Evolutionary conservation across 2,329 filamentous ascomycete genomes (phyloP).

Genomic region (Fusarium sp.): DNA sequence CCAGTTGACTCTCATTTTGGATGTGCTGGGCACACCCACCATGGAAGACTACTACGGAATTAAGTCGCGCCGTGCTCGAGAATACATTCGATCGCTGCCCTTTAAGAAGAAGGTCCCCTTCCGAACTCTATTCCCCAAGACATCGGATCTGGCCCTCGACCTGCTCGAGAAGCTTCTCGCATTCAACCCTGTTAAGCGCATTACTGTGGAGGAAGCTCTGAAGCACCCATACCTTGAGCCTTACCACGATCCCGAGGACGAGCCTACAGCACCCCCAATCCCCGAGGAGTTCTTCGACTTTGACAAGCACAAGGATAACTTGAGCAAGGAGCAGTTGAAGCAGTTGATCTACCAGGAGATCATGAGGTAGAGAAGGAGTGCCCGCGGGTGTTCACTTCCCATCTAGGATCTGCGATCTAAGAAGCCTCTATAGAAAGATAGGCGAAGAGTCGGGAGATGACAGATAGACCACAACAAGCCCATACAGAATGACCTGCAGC

Average conservation of each 20-base stretch:
- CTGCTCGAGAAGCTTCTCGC: conserved; percentile 94
- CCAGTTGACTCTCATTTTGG: conserved; percentile 95
- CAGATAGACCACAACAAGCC: conserved; percentile 39
- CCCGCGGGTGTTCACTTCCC: not conserved
- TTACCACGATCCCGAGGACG: conserved; percentile 98
- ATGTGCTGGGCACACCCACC: conserved; percentile 96
- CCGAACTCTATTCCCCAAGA: conserved; percentile 97
- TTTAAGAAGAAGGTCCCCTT: conserved; percentile 99
- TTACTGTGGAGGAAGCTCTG: conserved; percentile 95
- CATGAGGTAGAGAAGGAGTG: conserved; percentile 65
- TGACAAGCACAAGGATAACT: conserved; percentile 98
- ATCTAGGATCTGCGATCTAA: conserved; percentile 29
- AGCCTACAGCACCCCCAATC: conserved; percentile 95
- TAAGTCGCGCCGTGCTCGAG: conserved; percentile 95
- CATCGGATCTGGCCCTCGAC: conserved; percentile 95
- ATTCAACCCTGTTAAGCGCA: conserved; percentile 98
- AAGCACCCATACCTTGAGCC: conserved; percentile 98
- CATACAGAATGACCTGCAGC: conserved; percentile 25
- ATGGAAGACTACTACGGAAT: conserved; percentile 99
- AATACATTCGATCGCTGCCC: conserved; percentile 97
- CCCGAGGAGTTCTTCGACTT: conserved; percentile 99
- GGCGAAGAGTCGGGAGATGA: conserved; percentile 36
- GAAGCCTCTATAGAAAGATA: conserved; percentile 12
- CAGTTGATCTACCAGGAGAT: conserved; percentile 98
- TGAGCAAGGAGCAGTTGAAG: conserved; percentile 99